phyloP scores from a whole-genome alignment of 208 protist genomes.

The Zelonia costaricensis region DNA sequence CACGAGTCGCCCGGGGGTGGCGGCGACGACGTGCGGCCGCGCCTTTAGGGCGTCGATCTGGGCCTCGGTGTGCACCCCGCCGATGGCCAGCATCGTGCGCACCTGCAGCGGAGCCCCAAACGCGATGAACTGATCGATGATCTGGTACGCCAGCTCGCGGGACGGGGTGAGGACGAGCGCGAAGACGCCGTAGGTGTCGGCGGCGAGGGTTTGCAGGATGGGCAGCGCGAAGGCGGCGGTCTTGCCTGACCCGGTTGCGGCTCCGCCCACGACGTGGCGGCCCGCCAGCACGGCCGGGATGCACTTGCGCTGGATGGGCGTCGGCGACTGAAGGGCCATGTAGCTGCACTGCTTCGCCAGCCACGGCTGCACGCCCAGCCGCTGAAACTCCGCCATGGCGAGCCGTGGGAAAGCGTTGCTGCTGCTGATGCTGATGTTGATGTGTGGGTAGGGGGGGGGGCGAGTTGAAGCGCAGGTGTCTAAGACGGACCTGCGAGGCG shows the following conservation, averaged over 20 bases:
- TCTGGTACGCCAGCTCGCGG: constrained; percentile 96
- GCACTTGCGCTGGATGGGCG: constrained; percentile 73
- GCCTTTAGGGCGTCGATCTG: constrained; percentile 77
- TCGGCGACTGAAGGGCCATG: constrained; percentile 81
- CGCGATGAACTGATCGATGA: constrained; percentile 90
- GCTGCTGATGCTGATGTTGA: too few species aligned
- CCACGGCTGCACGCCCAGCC: constrained; percentile 73
- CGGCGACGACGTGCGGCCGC: constrained; percentile 83
- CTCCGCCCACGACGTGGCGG: constrained; percentile 92
- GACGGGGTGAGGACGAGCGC: constrained; percentile 97
- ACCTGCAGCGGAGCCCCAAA: constrained; percentile 77
- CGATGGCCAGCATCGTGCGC: constrained; percentile 71
- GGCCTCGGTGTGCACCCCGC: constrained; percentile 72
- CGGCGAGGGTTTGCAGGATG: constrained; percentile 94
- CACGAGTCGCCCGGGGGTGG: constrained; percentile 74
- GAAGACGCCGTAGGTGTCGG: constrained; percentile 97
- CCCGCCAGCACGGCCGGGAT: constrained; percentile 84
- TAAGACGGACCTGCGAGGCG: too few species aligned
- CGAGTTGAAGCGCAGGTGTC: too few species aligned
- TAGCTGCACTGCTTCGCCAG: constrained; percentile 75
- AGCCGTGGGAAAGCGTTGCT: background rate
- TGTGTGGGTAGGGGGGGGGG: too few species aligned
- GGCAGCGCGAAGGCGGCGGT: constrained; percentile 98
- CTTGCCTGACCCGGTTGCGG: constrained; percentile 98
- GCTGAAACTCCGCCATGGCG: constrained; percentile 63